These are phyloP conservation scores for Russula olivacea DNA, from an alignment of 768 basidiomycete species.

Conservation along the genomic window DNA sequence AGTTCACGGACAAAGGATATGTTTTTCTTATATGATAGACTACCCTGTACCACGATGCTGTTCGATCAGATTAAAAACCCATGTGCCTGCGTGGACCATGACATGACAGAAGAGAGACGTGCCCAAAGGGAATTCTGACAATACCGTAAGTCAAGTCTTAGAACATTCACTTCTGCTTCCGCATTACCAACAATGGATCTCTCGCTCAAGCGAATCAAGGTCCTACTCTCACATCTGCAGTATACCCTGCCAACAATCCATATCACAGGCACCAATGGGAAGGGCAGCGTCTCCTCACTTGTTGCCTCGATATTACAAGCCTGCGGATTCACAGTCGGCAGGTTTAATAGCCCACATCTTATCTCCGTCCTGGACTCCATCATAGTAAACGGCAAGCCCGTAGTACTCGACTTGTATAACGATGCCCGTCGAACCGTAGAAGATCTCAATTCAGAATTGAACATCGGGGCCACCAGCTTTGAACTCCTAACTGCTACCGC, in stretches of 20 bases:
- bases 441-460: constrained; percentile 38
- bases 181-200: constrained; percentile 52
- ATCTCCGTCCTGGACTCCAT: constrained; percentile 74
- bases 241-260: constrained; percentile 82
- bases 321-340: constrained; percentile 58
- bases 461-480: constrained; percentile 59
- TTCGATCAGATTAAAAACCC: constrained; percentile 24
- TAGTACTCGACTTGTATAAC: constrained; percentile 45
- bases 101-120: not conserved
- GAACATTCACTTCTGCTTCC: no score
- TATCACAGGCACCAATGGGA: constrained; percentile 94
- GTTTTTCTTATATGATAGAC: constrained; percentile 7
- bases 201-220: constrained; percentile 51
- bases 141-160: no score
- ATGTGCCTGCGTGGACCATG: no score
- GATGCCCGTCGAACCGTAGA: constrained; percentile 44
- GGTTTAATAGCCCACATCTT: constrained; percentile 93
- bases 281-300: constrained; percentile 86
- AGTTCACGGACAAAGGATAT: constrained; percentile 7
- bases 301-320: constrained; percentile 67
- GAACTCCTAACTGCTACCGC: constrained; percentile 84
- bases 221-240: constrained; percentile 47
- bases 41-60: constrained; percentile 16
- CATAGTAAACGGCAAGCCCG: constrained; percentile 51
- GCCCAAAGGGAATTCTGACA: no score